Evolutionary conservation across 2,329 filamentous ascomycete genomes (phyloP).

Genomic region (Pseudopithomyces chartarum): DNA sequence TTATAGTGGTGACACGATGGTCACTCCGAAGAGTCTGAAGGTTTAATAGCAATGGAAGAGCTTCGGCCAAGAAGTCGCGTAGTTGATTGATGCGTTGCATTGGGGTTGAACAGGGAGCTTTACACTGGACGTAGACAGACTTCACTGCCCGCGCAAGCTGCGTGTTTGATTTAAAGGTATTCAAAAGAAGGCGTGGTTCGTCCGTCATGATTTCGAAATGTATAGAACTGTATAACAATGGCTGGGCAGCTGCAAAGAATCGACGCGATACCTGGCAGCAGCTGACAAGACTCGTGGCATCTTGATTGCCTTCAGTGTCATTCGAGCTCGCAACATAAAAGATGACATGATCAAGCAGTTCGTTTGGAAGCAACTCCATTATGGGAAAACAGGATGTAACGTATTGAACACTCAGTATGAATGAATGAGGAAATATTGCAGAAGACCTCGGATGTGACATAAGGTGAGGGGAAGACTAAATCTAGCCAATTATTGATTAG

Average conservation of each 20-base stretch:
- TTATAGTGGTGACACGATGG: neutral
- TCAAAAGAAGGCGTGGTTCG: neutral
- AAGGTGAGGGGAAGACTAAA: neutral
- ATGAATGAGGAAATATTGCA: neutral
- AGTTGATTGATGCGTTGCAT: neutral
- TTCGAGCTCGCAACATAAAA: neutral
- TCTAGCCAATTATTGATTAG: neutral
- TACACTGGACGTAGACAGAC: conserved; percentile 2
- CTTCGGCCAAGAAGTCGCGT: conserved; percentile 3
- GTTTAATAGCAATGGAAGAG: neutral
- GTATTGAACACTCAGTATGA: neutral
- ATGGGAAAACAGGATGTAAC: neutral
- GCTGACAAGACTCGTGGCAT: conserved; percentile 5
- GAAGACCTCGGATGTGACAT: conserved; percentile 4
- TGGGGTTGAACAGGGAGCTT: neutral
- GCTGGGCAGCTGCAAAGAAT: conserved; percentile 5
- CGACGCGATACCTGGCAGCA: conserved; percentile 7
- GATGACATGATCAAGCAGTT: conserved; percentile 7
- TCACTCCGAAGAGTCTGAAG: neutral
- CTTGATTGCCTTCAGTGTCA: neutral
- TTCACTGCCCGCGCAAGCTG: conserved; percentile 4
- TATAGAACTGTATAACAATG: conserved; percentile 5
- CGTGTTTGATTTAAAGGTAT: neutral
- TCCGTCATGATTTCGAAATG: conserved; percentile 2
- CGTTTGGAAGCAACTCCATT: conserved; percentile 7